These are phyloP conservation scores for Lachnum nothofagi DNA, from an alignment of 2,329 filamentous ascomycete species.

Conservation along the genomic window DNA sequence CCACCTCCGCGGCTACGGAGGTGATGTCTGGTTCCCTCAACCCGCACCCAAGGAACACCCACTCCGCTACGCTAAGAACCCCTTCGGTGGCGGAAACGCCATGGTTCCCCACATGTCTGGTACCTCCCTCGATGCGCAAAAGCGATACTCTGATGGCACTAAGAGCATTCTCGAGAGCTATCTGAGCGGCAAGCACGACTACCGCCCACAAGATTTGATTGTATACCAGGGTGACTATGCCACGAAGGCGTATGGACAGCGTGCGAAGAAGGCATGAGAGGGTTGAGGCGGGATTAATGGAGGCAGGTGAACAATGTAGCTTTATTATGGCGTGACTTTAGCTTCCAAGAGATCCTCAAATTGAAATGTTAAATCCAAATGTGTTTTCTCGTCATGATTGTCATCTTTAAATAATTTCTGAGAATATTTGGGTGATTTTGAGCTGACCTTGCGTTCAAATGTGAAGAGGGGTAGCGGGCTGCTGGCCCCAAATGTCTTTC, in stretches of 20 bases:
- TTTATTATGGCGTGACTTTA: neutral
- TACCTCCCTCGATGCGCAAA: constrained; percentile 96
- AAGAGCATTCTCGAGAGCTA: constrained; percentile 91
- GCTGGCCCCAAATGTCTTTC: no score
- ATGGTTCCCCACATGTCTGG: constrained; percentile 99
- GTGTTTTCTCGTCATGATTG: no score
- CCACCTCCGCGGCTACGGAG: constrained; percentile 83
- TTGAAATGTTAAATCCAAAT: no score
- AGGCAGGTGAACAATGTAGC: neutral
- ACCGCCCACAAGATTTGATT: constrained; percentile 85
- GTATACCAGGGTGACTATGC: constrained; percentile 87
- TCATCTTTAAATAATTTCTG: no score
- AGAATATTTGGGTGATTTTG: no score
- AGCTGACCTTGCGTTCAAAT: no score
- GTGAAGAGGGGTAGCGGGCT: no score
- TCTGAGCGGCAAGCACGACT: constrained; percentile 81
- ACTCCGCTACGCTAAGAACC: constrained; percentile 87
- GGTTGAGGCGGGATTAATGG: neutral
- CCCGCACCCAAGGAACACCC: constrained; percentile 89
- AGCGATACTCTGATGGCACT: constrained; percentile 79
- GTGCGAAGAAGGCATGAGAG: constrained; percentile 24
- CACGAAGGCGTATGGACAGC: constrained; percentile 58
- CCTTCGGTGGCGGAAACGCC: constrained; percentile 94
- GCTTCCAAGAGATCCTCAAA: no score
- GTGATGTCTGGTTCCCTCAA: constrained; percentile 89